phyloP scores from a whole-genome alignment of 129 eudicot species.

The Chrysanthemum makinoi region DNA sequence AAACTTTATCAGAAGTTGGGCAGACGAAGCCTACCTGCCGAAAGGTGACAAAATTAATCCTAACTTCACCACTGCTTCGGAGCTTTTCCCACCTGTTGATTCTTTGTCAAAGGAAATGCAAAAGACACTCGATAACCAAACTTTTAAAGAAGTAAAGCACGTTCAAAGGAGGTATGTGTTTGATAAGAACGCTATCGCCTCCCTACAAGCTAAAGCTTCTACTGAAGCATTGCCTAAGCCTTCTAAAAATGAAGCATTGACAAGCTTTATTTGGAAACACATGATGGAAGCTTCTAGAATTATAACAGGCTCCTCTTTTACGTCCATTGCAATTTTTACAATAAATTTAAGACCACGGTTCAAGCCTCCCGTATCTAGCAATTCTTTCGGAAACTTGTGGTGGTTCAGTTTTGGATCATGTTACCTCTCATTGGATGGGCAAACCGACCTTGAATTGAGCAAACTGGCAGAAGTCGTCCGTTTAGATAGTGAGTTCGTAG shows the following conservation, averaged over 20 bases:
- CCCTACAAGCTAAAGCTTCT: conserved; percentile 1
- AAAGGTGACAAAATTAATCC: background rate
- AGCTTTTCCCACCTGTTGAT: background rate
- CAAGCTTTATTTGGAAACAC: conserved; percentile 15
- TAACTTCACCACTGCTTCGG: background rate
- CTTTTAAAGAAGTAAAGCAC: background rate
- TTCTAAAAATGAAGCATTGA: background rate
- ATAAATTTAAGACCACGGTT: conserved; percentile 5
- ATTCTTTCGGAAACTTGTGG: background rate
- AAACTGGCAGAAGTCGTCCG: background rate
- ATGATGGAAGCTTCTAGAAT: conserved; percentile 10
- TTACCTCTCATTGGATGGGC: background rate
- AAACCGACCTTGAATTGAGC: conserved; percentile 1
- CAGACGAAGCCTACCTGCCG: conserved; percentile 1
- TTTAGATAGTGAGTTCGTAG: background rate
- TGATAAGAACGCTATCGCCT: background rate
- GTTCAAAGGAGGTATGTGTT: conserved; percentile 17
- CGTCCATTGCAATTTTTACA: background rate
- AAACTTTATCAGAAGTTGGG: conserved; percentile 10
- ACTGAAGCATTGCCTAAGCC: background rate
- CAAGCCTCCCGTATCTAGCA: background rate
- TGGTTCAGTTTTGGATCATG: background rate
- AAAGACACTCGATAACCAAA: background rate
- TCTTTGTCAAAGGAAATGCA: background rate
- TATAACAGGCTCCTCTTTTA: background rate